Percentiles rank a stretch among this genome's conserved stretches.
Conservation (phyloP, 495 filamentous ascomycete species). For the Penicillium tannophilum region DNA sequence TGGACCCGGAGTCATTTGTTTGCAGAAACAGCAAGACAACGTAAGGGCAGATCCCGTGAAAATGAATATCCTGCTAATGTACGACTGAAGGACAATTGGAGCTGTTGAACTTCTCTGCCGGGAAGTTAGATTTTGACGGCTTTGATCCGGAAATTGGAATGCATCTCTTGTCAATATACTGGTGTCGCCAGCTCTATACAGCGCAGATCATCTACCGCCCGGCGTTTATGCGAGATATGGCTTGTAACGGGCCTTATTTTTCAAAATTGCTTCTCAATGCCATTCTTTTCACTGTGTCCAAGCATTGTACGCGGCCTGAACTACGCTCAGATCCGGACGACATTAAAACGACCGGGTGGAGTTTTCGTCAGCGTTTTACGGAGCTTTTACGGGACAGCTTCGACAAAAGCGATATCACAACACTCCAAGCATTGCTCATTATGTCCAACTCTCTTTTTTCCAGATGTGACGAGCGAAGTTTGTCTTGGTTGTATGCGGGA, state of each 20-base stretch:
- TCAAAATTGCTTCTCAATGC: conserved; percentile 50
- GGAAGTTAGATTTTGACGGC: conserved; percentile 44
- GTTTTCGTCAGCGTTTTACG: conserved; percentile 38
- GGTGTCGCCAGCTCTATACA: conserved; percentile 42
- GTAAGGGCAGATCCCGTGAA: conserved; percentile 12
- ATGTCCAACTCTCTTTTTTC: conserved; percentile 45
- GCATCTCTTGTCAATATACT: conserved; percentile 42
- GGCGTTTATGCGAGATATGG: conserved; percentile 39
- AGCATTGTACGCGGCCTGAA: conserved; percentile 34
- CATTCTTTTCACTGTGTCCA: conserved; percentile 46
- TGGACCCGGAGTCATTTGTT: conserved; percentile 28
- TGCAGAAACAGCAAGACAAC: conserved; percentile 32
- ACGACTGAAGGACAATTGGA: conserved; percentile 31
- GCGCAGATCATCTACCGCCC: conserved; percentile 36
- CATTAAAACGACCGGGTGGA: conserved; percentile 37
- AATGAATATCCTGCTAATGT: neutral
- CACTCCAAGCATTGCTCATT: conserved; percentile 45
- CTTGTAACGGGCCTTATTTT: conserved; percentile 45
- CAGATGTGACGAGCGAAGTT: conserved; percentile 42
- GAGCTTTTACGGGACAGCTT: conserved; percentile 42
- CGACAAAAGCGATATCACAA: conserved; percentile 47
- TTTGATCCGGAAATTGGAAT: conserved; percentile 40
- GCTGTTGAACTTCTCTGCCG: conserved; percentile 26
- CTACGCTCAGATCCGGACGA: conserved; percentile 38
- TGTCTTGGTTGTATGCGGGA: conserved; percentile 49